A percentile compares a stretch with the other conserved stretches of the same genome.
These are phyloP conservation scores for Zasmidium citrigriseum DNA, from an alignment of 2,329 filamentous ascomycete genomes.

Conservation along the genomic window DNA sequence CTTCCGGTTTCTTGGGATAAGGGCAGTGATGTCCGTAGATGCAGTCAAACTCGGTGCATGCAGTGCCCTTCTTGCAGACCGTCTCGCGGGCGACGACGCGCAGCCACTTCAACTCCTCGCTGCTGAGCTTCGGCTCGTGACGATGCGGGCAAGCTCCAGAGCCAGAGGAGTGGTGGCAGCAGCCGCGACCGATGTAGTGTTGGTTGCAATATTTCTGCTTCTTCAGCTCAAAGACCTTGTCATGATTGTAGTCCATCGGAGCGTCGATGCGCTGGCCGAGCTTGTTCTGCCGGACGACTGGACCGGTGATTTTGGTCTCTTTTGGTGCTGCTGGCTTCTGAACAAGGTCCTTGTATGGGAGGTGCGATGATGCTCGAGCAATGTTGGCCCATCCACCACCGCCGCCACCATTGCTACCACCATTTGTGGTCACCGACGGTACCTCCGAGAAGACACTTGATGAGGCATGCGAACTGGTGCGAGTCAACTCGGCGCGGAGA, in stretches of 20 bases:
- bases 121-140: conserved; percentile 55
- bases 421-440: not conserved
- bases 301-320: conserved; percentile 15
- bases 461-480: conserved; percentile 21
- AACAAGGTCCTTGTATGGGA: conserved; percentile 23
- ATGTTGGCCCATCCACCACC: conserved; percentile 23
- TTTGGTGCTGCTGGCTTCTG: conserved; percentile 11
- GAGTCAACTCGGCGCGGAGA: conserved; percentile 16
- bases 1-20: conserved; percentile 43
- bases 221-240: conserved; percentile 61
- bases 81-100: conserved; percentile 64
- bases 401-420: conserved; percentile 3
- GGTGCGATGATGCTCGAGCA: conserved; percentile 16
- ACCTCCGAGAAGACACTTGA: conserved; percentile 22
- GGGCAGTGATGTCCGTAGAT: conserved; percentile 67
- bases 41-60: conserved; percentile 61
- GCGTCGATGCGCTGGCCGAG: conserved; percentile 61
- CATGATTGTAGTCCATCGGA: conserved; percentile 52
- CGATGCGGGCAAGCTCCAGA: conserved; percentile 57
- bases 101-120: conserved; percentile 55
- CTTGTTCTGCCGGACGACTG: conserved; percentile 56
- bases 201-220: conserved; percentile 65
- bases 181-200: conserved; percentile 58
- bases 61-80: conserved; percentile 59
- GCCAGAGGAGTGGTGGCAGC: conserved; percentile 54